Base-by-base conservation (phyloP, 2,329 filamentous ascomycete species). In the Nemania diffusa region DNA sequence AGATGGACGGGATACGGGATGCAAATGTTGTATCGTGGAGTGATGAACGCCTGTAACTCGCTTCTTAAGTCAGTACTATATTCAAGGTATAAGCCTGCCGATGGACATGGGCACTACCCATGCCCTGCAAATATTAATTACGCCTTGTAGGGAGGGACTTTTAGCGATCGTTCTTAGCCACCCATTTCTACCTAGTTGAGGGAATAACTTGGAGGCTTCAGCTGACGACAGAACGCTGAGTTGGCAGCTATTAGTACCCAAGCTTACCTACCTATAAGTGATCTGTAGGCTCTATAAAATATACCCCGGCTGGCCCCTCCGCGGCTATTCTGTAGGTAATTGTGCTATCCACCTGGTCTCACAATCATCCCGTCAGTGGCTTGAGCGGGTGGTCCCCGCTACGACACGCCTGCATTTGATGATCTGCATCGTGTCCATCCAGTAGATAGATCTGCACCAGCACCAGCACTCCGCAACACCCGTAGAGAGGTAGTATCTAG, bases 361-460 rank as follows among this genome's bases (percentile, higher is more conserved):
- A 27, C 51, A 20, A n/a, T 27, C 53, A 52, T 52, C 53, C 20
- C 34, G 46, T 58, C 53, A 64, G 48, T 48, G 62, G 62, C 62
- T 59, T 26, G 26, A n/a, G 13, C 22, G 44, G 57, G 57, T 32
- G 57, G 27, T 37, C 29, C 52, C 37, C 51, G 51, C 24, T 64
- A 51, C 63, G 57, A 64, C 56, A 55, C 22, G 48, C 26, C 55
- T 40, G 42, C 63, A 26, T 57, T 57, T 20, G 58, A 62, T 52
- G 63, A 65, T 62, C 46, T 53, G 46, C 64, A 62, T 57, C 64
- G 24, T 55, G 50, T n/a, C 50, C 37, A 42, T 44, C 57, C 52
- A 32, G 40, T 53, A 29, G 64, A 46, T 53, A 29, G 64, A 46
- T 59, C 62, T 26, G 22, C 24, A 17, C 50, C 56, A 48, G 42